Base-by-base conservation (phyloP, 2,329 filamentous ascomycete genomes). In the Thelonectria discophora region DNA sequence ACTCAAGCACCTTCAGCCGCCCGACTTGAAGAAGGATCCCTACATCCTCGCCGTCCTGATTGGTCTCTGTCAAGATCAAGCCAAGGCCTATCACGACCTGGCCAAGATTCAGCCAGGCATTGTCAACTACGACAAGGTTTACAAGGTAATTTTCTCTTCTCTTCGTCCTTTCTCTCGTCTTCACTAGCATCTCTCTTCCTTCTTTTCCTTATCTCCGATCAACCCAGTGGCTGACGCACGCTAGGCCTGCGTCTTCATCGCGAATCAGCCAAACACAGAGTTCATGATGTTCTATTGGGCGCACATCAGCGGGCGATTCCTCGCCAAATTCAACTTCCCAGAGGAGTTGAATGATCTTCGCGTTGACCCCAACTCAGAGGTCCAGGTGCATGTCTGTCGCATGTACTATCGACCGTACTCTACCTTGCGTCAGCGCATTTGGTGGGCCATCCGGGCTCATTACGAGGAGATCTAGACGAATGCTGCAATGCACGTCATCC, bases 251-350 rank as follows among this genome's bases (percentile, higher is more conserved):
- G 66, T 63, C 1, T 43, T 63, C 5, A 58, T 66, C 8, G 60
- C 65, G 7, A 65, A 72, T 11, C 66, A 72, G 7, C 46, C 46
- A 2, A 65, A 69, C 45, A 24, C 55, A 1, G 65, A 72, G 1
- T 58, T 49, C 37, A 64, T 69, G 68, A 59, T 53, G n/a, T 68
- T 72, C 5, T 72, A 72, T 40, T 34, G 48, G 2, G 68, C 68
- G 15, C 24, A 18, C 13, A 61, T 72, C 17, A 63, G 65, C 0
- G 17, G 60, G 13, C 37, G 59, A 3, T 72, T 69, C 17, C 55
- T 72, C 2, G 57, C 56, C 30, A 71, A 71, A n/a, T 71, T 72
- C 15, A 65, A 68, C 42, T 71, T 60, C 21, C 69, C 69, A 12
- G 43, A 59, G 7, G n/a, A 39, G 6, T 27, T 63, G 10, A 30